These are phyloP conservation scores for Arthroderma sp. DNA, from an alignment of 2,329 filamentous ascomycete species.

Conservation along the genomic window DNA sequence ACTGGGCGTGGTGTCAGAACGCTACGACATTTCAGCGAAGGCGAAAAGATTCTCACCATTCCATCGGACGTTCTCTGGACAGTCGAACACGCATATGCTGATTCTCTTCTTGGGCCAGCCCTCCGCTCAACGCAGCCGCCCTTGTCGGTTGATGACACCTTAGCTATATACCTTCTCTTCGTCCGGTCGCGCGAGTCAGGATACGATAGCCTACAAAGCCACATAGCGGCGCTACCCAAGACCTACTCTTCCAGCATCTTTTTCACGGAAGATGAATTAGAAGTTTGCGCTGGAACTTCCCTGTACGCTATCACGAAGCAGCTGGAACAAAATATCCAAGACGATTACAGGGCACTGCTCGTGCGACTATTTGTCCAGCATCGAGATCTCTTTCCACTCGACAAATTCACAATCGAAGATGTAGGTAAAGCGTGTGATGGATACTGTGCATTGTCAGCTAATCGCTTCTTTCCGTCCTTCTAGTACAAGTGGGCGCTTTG, in stretches of 20 bases:
- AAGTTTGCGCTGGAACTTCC: conserved; percentile 22
- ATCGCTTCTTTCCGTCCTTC: conserved; percentile 11
- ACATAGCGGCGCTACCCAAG: conserved; percentile 20
- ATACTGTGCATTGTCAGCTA: conserved; percentile 11
- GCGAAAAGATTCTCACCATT: conserved; percentile 23
- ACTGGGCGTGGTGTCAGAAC: conserved; percentile 22
- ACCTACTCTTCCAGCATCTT: conserved; percentile 25
- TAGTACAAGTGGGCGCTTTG: conserved; percentile 27
- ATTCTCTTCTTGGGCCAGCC: conserved; percentile 20
- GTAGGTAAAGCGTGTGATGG: conserved; percentile 16
- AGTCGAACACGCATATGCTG: conserved; percentile 20
- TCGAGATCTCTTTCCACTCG: conserved; percentile 21
- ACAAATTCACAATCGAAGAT: conserved; percentile 22
- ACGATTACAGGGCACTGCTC: conserved; percentile 19
- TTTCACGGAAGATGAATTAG: conserved; percentile 22
- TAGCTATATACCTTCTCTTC: conserved; percentile 23
- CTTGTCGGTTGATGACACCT: conserved; percentile 22
- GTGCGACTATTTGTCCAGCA: conserved; percentile 17
- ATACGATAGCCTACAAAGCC: conserved; percentile 18
- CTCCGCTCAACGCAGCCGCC: conserved; percentile 19
- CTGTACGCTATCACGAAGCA: conserved; percentile 22
- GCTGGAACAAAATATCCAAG: conserved; percentile 17
- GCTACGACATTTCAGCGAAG: conserved; percentile 19
- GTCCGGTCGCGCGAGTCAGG: conserved; percentile 21
- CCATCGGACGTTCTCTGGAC: conserved; percentile 21